Base-by-base conservation (phyloP, 345 rosid genomes). In the Dimocarpus longan region DNA sequence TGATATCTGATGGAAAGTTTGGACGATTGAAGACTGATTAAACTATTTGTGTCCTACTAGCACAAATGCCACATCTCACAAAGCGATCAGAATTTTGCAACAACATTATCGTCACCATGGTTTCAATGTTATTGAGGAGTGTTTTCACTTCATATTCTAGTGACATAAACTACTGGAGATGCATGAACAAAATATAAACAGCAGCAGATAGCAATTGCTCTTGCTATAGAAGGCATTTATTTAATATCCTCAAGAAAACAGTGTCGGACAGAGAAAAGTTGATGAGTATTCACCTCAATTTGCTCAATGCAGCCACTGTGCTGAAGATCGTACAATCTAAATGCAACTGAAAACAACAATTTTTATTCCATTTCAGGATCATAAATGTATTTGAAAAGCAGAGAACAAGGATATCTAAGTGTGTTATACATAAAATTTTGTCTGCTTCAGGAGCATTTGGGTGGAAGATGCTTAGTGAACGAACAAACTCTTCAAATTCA, bases 401-500 rank as follows among this genome's bases (percentile, higher is more conserved):
- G 56, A 56, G 18, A 46, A 19, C 28, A 71, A 13, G 21, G 42
- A 24, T 56, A n/a, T 69, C 21, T 66, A 46, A 11, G 52, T 46
- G 52, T 46, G 5, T 11, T 85, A 63, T 86, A 91, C 98, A 91
- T 71, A 79, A 15, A 46, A 85, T 80, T 88, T 93, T 93, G 65
- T 85, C 89, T 54, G 80, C 84, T 72, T 80, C 50, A 2, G 86
- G 73, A 74, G 94, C 81, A 67, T 50, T 83, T 16, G 98, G 98
- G 66, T 91, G 98, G 81, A 93, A 93, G 75, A 91, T 48, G 71
- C 90, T 84, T 48, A 91, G 82, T 11, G 98, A 81, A 43, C 89
- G 87, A 15, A 93, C 94, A 50, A 93, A 93, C 62, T 90, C 96
- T 76, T 87, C 93, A 72, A 93, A 93, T 77, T 82, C 94, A 19